phyloP scores from a whole-genome alignment of 1,284 basidiomycete genomes.

The Trametes versicolor region DNA sequence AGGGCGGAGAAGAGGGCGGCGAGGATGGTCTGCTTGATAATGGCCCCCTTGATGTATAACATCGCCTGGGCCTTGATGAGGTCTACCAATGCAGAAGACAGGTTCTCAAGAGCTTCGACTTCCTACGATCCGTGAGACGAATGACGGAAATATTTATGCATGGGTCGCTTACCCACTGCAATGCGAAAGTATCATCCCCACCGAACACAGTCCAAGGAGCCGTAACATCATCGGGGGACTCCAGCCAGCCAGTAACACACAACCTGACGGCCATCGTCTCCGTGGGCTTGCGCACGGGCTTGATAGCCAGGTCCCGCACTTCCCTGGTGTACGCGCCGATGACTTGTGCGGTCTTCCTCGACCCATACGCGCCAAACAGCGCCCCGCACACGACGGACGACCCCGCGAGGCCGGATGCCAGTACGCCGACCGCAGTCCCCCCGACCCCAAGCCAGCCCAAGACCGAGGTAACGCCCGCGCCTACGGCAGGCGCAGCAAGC shows the following conservation, averaged over 20 bases:
- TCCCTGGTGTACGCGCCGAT: conserved; percentile 61
- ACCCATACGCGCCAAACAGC: conserved; percentile 67
- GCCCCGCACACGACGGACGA: conserved; percentile 66
- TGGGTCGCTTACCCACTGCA: conserved; percentile 60
- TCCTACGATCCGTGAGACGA: conserved; percentile 49
- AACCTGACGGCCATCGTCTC: conserved; percentile 63
- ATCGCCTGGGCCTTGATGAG: conserved; percentile 60
- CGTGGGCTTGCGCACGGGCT: conserved; percentile 53
- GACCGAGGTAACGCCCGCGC: conserved; percentile 60
- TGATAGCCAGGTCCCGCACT: conserved; percentile 61
- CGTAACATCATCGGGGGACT: conserved; percentile 54
- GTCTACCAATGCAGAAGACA: conserved; percentile 58
- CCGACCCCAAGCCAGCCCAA: conserved; percentile 63
- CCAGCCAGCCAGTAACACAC: conserved; percentile 67
- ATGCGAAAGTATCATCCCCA: conserved; percentile 63
- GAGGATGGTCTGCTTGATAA: conserved; percentile 62
- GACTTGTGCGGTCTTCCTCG: conserved; percentile 57
- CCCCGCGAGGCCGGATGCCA: conserved; percentile 64
- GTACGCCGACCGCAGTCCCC: conserved; percentile 60
- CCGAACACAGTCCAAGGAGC: conserved; percentile 64
- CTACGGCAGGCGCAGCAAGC: conserved; percentile 66
- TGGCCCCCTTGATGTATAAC: conserved; percentile 58
- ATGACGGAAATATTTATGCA: neutral
- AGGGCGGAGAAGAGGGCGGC: conserved; percentile 59
- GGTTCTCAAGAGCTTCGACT: conserved; percentile 59